Evolutionary conservation across 805 yeast genomes (phyloP), one percentile per base, ranked within the genome.

Genomic region (Yarrowia hollandica): DNA sequence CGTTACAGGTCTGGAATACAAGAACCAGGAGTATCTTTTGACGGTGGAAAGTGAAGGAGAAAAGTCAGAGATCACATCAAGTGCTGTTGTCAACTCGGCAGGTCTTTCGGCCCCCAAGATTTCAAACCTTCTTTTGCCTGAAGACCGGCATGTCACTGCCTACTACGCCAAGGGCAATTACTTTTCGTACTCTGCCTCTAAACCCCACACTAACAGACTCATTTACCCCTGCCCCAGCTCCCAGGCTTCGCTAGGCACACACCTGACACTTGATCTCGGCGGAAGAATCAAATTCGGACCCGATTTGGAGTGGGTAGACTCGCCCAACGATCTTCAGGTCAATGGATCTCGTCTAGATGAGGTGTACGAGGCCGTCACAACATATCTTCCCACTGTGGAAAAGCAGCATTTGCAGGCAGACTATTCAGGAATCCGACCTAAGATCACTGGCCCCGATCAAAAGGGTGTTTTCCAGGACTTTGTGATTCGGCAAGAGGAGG

Each of bases 201-300:
- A 69, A 14, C 84, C 86, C 0, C 75, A 77, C 18, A 81, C 84
- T 4, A 68, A 74, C 58, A 73, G 88, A 60, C 70, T 85, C 30
- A 74, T 90, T 0, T 90, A 90, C 69, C 97, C 97, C 1, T 85
- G 89, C 60, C 89, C 90, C 1, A 78, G 85, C 0, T 83, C 85
- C n/a, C 79, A 64, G 28, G 77, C 86, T n/a, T 87, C 95, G 0
- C 74, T 91, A 60, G 97, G 97, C 0, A 88, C 94, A 0, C 97
- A 90, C 73, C 72, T 91, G 62, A 90, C 97, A 0, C 73, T 91
- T 26, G 95, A 88, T 66, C 71, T 90, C 59, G 90, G 87, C 3
- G 94, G 95, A 0, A 85, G 84, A 64, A 72, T 90, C 23, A 79
- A 81, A 63, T 90, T 90, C 69, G 97, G 97, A 0, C 97, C 97